phyloP scores from a whole-genome alignment of 2,329 filamentous ascomycete species.

The Aspergillus candidus region DNA sequence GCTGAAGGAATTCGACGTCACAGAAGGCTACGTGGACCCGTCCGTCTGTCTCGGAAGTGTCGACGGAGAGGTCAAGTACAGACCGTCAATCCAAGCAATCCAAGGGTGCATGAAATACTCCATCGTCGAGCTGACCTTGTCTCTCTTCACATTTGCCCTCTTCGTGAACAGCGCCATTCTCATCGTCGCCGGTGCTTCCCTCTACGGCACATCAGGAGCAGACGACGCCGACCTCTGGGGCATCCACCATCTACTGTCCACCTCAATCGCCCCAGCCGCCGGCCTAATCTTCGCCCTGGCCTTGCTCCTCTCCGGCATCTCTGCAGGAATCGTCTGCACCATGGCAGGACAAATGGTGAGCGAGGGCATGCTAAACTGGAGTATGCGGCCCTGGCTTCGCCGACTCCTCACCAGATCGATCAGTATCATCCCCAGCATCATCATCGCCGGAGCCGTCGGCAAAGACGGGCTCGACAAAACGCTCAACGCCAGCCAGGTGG shows the following conservation, averaged over 20 bases:
- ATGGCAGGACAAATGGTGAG: conserved; percentile 86
- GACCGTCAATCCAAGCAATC: conserved; percentile 67
- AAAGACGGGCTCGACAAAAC: conserved; percentile 63
- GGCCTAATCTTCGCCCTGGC: conserved; percentile 81
- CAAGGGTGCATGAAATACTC: conserved; percentile 67
- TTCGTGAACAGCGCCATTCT: conserved; percentile 81
- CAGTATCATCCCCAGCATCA: conserved; percentile 73
- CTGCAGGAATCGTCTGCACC: conserved; percentile 80
- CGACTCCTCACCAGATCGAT: conserved; percentile 71
- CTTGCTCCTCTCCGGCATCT: conserved; percentile 70
- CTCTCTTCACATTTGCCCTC: conserved; percentile 74
- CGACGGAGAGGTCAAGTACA: conserved; percentile 55
- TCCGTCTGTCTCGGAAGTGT: conserved; percentile 25
- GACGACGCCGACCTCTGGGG: conserved; percentile 71
- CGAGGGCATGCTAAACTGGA: conserved; percentile 75
- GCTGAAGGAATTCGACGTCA: conserved; percentile 44
- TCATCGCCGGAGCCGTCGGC: conserved; percentile 75
- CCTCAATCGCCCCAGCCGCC: conserved; percentile 64
- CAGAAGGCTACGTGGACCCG: conserved; percentile 31
- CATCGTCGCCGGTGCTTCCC: conserved; percentile 71
- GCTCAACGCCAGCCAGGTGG: conserved; percentile 71
- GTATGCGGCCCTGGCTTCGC: conserved; percentile 68
- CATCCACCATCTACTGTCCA: conserved; percentile 67
- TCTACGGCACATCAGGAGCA: conserved; percentile 59
- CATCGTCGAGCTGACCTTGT: conserved; percentile 62